phyloP scores from a whole-genome alignment of 345 rosid species.

The Noccaea caerulescens region DNA sequence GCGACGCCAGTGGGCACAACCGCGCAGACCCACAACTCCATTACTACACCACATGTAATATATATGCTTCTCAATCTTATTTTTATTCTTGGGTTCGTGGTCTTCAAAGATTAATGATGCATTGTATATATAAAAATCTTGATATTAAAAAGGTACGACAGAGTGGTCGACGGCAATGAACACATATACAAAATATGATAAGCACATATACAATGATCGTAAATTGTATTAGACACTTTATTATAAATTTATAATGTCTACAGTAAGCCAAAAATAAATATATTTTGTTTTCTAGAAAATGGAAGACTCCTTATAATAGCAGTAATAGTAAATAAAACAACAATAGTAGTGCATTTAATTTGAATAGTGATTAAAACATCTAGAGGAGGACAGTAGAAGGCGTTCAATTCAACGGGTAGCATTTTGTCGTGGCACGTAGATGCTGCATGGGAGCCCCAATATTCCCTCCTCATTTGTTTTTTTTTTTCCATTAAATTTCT shows the following conservation, averaged over 20 bases:
- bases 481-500: not conserved
- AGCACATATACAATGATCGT: too few relatives aligned
- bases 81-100: not conserved
- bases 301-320: not conserved
- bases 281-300: not conserved
- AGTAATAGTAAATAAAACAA: not conserved
- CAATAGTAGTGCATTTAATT: not conserved
- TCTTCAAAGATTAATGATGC: not conserved
- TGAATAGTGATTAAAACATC: not conserved
- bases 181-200: not conserved
- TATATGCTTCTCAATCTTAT: not conserved
- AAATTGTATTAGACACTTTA: too few relatives aligned
- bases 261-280: conserved; percentile 9
- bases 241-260: too few relatives aligned
- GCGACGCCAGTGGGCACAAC: conserved; percentile 48
- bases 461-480: conserved; percentile 59
- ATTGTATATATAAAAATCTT: not conserved
- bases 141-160: not conserved
- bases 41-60: not conserved
- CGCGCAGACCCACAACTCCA: conserved; percentile 45
- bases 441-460: conserved; percentile 48
- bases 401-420: conserved; percentile 53
- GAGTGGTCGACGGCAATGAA: not conserved
- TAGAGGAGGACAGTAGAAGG: conserved; percentile 25
- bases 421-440: conserved; percentile 56